Evolutionary conservation across 805 yeast species (phyloP).

Genomic region (Teunomyces stri): DNA sequence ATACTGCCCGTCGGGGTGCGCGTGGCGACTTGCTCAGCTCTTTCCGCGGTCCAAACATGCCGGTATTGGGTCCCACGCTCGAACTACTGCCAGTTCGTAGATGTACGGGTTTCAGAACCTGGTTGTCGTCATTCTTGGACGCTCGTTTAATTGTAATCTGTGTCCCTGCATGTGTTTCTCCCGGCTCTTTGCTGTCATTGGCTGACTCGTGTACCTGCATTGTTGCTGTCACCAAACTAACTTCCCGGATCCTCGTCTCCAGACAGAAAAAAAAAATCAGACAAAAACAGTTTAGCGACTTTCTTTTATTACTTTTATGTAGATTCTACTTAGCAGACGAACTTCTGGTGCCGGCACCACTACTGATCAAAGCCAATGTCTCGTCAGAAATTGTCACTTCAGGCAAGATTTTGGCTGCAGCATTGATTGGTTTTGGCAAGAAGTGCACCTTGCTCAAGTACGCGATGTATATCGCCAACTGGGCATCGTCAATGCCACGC

Average conservation of each 20-base stretch:
- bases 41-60: not conserved
- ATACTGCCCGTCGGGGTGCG: not conserved
- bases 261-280: not conserved
- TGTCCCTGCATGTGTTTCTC: not conserved
- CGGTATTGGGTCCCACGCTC: not conserved
- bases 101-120: not conserved
- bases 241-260: not conserved
- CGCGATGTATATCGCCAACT: conserved; percentile 73
- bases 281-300: not conserved
- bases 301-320: not conserved
- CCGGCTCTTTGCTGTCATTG: not conserved
- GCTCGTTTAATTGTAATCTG: not conserved
- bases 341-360: conserved; percentile 77
- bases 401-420: conserved; percentile 47
- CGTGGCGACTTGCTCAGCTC: not conserved
- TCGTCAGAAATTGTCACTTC: conserved; percentile 51
- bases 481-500: conserved; percentile 65
- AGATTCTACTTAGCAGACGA: conserved; percentile 46
- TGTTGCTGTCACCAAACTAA: not conserved
- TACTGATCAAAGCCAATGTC: conserved; percentile 50
- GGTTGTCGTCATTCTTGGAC: not conserved
- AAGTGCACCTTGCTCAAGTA: conserved; percentile 81
- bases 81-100: not conserved
- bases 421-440: conserved; percentile 60
- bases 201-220: not conserved